Percentiles rank a stretch among this genome's conserved stretches.
phyloP scores from a whole-genome alignment of 441 rosid genomes.

The Brassica hybrid region DNA sequence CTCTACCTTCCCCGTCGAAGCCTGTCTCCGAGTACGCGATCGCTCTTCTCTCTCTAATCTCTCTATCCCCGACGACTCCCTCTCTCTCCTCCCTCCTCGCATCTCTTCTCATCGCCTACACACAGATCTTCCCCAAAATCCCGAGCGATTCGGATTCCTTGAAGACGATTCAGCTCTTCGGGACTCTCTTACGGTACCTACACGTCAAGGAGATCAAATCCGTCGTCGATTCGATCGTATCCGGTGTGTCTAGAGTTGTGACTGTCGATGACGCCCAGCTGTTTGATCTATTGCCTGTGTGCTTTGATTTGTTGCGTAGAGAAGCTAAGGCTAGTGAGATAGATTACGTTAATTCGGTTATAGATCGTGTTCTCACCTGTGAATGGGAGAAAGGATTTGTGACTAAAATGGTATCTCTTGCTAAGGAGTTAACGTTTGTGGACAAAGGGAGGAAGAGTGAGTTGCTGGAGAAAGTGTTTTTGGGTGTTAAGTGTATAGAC shows the following conservation, averaged over 20 bases:
- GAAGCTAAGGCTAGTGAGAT: slow-evolving; percentile 41
- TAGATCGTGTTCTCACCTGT: slow-evolving; percentile 55
- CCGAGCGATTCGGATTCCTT: slow-evolving; percentile 69
- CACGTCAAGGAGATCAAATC: slow-evolving; percentile 47
- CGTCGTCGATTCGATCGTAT: slow-evolving; percentile 49
- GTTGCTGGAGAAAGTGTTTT: slow-evolving; percentile 70
- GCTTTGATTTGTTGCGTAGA: slow-evolving; percentile 52
- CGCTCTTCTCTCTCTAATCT: too few relatives aligned
- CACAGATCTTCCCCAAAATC: slow-evolving; percentile 32
- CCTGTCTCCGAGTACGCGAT: slow-evolving; percentile 47
- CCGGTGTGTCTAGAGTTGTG: slow-evolving; percentile 30
- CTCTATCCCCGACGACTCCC: too few relatives aligned
- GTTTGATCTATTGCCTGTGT: slow-evolving; percentile 70
- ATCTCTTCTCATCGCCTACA: too few relatives aligned
- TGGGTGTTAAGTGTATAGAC: slow-evolving; percentile 63
- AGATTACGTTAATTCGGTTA: slow-evolving; percentile 45
- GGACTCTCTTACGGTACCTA: slow-evolving; percentile 48
- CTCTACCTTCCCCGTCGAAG: slow-evolving; percentile 55
- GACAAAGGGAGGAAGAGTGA: slow-evolving; percentile 59
- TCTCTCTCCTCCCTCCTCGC: too few relatives aligned
- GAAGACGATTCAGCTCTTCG: slow-evolving; percentile 60
- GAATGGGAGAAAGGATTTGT: slow-evolving; percentile 67
- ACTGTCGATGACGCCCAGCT: slow-evolving; percentile 70
- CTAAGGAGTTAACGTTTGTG: slow-evolving; percentile 58
- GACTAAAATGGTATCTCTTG: slow-evolving; percentile 65